Evolutionary conservation across 257 asterid species (phyloP), one percentile per base, ranked within the genome.

Genomic region (Salvia hispanica): DNA sequence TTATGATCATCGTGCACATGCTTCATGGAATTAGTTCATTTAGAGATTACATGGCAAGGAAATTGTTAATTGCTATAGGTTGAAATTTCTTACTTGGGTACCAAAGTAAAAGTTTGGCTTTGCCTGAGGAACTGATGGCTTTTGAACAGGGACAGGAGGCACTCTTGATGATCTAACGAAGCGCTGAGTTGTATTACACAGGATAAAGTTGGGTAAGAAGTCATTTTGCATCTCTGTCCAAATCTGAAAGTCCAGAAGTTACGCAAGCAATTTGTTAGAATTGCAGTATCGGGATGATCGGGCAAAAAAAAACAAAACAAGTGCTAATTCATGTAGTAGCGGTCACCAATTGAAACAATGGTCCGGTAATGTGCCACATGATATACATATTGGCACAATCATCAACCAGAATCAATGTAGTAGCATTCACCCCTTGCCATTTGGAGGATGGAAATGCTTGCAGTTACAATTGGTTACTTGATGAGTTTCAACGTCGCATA

Each of bases 141-240:
- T 90, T 82, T 88, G 99, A 79, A 81, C 89, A 59, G 95, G 86
- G 72, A 74, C 82, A 61, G 82, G 82, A 34, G 97, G 88, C 64
- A 86, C 86, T 80, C 82, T 84, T 43, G 96, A 84, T 71, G 97
- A 91, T 74, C 97, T 81, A 37, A 94, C 97, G 78, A 88, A 94
- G 72, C 97, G 97, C 64, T 94, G 99, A 72, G 99, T 94, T 62
- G 97, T 91, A 84, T 94, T 94, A 79, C 97, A 94, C 40, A 94
- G 88, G 79, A 91, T 87, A 76, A 90, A 94, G 86, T 90, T 90
- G 14, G 95, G 96, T 74, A 94, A 72, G 82, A 94, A 94, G 82
- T 94, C 97, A 80, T 84, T 90, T 86, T 94, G 99, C 96, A 94
- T 87, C 84, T 88, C 97, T 9, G 91, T 82, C 97, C 99, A 94